A percentile compares a stretch with the other conserved stretches of the same genome.
phyloP scores from a whole-genome alignment of 2,329 filamentous ascomycete species.

The Colletotrichum scovillei region DNA sequence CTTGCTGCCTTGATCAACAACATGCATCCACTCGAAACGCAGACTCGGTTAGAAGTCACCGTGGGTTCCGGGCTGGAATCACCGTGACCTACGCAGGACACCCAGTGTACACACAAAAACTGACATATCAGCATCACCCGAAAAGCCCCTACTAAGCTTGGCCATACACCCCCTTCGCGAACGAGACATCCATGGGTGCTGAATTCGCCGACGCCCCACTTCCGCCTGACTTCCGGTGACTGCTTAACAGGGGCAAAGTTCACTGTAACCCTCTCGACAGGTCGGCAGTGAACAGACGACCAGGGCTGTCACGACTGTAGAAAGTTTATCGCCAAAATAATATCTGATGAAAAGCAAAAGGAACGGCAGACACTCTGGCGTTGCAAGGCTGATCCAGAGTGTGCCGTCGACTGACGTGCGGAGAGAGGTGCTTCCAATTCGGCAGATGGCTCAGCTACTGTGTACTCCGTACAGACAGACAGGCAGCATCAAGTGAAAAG shows the following conservation, averaged over 20 bases:
- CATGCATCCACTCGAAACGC: background rate
- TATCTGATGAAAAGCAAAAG: too few species aligned
- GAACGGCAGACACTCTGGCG: background rate
- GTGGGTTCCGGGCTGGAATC: background rate
- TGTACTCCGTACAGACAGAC: background rate
- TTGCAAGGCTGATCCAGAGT: background rate
- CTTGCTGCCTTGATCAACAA: background rate
- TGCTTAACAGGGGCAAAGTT: background rate
- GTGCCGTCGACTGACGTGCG: background rate
- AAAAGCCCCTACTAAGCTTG: background rate
- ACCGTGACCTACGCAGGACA: background rate
- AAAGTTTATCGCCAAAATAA: too few species aligned
- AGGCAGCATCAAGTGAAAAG: background rate
- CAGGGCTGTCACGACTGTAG: too few species aligned
- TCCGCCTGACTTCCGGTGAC: background rate
- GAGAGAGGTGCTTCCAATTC: background rate
- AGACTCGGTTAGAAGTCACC: background rate
- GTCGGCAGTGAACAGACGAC: background rate
- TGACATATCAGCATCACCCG: background rate
- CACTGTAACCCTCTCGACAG: background rate
- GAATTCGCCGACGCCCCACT: slow-evolving; percentile 23
- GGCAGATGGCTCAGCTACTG: background rate
- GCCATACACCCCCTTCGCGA: background rate
- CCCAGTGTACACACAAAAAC: background rate
- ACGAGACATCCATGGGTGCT: background rate